Evolutionary conservation across 768 basidiomycete genomes (phyloP).

Genomic region (Termitomyces heimii): DNA sequence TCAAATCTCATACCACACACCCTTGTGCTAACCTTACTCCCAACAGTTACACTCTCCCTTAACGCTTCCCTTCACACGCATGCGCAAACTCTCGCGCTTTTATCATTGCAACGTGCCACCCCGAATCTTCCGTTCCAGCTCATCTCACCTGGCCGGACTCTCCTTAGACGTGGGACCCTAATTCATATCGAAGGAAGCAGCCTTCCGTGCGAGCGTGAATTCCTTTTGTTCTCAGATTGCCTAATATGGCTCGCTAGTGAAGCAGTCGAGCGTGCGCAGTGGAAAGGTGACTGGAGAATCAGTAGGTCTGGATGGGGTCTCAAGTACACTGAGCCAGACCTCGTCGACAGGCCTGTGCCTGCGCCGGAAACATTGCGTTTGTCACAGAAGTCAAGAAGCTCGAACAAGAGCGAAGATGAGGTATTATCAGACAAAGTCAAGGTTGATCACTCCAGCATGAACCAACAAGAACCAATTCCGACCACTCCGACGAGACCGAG

Average conservation of each 20-base stretch:
- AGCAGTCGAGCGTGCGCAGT: constrained; percentile 28
- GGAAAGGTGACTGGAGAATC: constrained; percentile 28
- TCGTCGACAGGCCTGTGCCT: constrained; percentile 7
- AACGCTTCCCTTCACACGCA: constrained; percentile 78
- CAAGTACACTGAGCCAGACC: constrained; percentile 12
- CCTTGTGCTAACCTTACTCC: not conserved
- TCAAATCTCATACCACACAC: not conserved
- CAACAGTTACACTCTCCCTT: constrained; percentile 65
- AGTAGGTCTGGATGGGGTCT: constrained; percentile 19
- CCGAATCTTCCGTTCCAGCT: constrained; percentile 73
- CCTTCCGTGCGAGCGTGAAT: constrained; percentile 53
- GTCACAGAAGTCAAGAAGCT: constrained; percentile 26
- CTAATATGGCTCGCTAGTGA: constrained; percentile 68
- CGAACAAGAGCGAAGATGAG: constrained; percentile 62
- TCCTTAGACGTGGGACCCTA: constrained; percentile 64
- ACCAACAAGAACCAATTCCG: constrained; percentile 12
- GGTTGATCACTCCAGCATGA: not conserved
- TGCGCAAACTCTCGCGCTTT: constrained; percentile 65
- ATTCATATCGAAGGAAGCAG: constrained; percentile 50
- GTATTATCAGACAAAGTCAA: constrained; percentile 22
- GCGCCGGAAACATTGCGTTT: constrained; percentile 6
- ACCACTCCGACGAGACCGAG: constrained; percentile 12
- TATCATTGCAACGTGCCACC: constrained; percentile 77
- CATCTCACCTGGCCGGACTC: constrained; percentile 72
- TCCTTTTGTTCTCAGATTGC: constrained; percentile 80